phyloP scores from a whole-genome alignment of 352 stramenopile genomes.

The Lagenidium giganteum region DNA sequence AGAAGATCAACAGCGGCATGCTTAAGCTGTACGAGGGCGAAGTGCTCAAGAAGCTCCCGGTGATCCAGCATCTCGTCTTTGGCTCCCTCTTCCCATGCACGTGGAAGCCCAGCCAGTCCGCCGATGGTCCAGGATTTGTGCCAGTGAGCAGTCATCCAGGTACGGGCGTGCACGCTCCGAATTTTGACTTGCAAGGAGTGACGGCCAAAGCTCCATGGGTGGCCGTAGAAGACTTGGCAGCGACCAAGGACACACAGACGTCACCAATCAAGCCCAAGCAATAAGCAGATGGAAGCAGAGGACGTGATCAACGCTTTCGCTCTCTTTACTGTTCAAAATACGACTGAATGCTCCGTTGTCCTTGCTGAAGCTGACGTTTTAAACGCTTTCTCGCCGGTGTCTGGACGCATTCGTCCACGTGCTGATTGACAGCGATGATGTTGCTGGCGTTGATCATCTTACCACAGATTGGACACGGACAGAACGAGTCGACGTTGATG shows the following conservation, averaged over 20 bases:
- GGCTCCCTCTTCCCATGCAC: conserved; percentile 89
- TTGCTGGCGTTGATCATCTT: conserved; percentile 25
- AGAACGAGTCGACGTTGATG: not conserved
- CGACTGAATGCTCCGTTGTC: too few relatives aligned
- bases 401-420: conserved; percentile 22
- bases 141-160: conserved; percentile 54
- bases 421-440: conserved; percentile 18
- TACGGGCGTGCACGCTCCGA: conserved; percentile 53
- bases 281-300: too few relatives aligned
- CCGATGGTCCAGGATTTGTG: conserved; percentile 46
- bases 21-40: conserved; percentile 93
- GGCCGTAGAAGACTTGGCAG: conserved; percentile 42
- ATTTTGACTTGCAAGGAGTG: conserved; percentile 57
- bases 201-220: conserved; percentile 67
- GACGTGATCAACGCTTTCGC: too few relatives aligned
- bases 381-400: too few relatives aligned
- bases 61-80: conserved; percentile 99
- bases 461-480: conserved; percentile 23
- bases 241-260: conserved; percentile 41
- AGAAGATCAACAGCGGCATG: conserved; percentile 89
- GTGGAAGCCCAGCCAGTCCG: conserved; percentile 57
- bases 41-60: conserved; percentile 97
- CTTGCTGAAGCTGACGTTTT: too few relatives aligned
- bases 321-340: too few relatives aligned
- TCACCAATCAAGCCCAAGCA: conserved; percentile 38